A percentile compares a stretch with the other conserved stretches of the same genome.
Conservation (phyloP, 2,329 filamentous ascomycete species). For the Beauveria asiatica region DNA sequence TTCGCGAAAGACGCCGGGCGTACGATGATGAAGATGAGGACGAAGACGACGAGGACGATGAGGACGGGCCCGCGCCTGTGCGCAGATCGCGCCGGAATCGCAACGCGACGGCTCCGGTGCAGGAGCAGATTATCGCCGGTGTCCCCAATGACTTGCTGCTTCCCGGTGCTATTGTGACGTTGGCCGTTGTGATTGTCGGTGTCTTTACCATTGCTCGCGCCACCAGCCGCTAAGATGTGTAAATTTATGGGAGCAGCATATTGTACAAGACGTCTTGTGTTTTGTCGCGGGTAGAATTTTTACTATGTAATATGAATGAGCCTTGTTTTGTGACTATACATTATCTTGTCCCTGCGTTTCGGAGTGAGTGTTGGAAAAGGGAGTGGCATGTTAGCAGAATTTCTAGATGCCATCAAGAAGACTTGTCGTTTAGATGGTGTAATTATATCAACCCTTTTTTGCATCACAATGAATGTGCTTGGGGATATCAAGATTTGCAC, state of each 20-base stretch:
- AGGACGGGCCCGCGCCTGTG: slow-evolving; percentile 34
- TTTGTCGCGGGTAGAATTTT: slow-evolving; percentile 7
- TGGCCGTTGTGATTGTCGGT: slow-evolving; percentile 87
- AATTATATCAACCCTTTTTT: too few species aligned
- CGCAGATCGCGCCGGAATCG: slow-evolving; percentile 25
- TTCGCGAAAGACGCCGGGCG: slow-evolving; percentile 41
- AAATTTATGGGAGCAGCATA: background rate
- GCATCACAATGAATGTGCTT: too few species aligned
- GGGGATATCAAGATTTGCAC: too few species aligned
- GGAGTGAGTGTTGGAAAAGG: too few species aligned
- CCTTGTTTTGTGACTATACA: slow-evolving; percentile 8
- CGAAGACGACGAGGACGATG: slow-evolving; percentile 33
- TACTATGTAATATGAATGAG: slow-evolving; percentile 13
- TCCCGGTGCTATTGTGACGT: slow-evolving; percentile 87
- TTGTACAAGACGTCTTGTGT: slow-evolving; percentile 4
- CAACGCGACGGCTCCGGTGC: slow-evolving; percentile 32
- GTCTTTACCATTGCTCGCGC: slow-evolving; percentile 82
- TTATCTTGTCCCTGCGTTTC: background rate
- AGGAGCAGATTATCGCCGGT: slow-evolving; percentile 77
- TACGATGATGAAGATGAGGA: slow-evolving; percentile 49
- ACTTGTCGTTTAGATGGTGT: too few species aligned
- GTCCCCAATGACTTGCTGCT: slow-evolving; percentile 91
- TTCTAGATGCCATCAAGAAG: too few species aligned
- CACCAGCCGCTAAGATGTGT: slow-evolving; percentile 32
- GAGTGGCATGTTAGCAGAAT: too few species aligned